Conservation (phyloP, 495 filamentous ascomycete genomes). For the Aspergillus olivimuriae region DNA sequence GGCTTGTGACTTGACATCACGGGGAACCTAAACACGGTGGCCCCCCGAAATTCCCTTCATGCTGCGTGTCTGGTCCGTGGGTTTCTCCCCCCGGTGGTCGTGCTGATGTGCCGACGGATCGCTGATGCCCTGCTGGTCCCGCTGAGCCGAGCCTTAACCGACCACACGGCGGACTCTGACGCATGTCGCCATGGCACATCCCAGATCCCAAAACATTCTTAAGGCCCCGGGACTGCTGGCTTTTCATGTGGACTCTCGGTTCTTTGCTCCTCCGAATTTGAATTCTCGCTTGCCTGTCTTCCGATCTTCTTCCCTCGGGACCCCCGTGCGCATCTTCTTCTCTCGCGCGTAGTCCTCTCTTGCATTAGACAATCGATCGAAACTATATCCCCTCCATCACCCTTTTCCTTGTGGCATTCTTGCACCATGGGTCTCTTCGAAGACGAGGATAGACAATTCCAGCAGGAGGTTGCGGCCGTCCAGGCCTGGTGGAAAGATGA, state of each 20-base stretch:
- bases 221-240: too few relatives aligned
- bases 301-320: too few relatives aligned
- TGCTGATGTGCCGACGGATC: conserved; percentile 11
- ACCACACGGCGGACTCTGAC: conserved; percentile 24
- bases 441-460: conserved; percentile 72
- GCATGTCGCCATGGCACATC: conserved; percentile 27
- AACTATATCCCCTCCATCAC: too few relatives aligned
- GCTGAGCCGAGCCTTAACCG: conserved; percentile 44
- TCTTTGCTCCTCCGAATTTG: too few relatives aligned
- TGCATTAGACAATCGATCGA: too few relatives aligned
- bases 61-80: conserved; percentile 3
- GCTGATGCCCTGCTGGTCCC: conserved; percentile 23
- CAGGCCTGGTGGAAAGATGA: conserved; percentile 92
- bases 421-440: conserved; percentile 50
- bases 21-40: conserved; percentile 9
- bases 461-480: conserved; percentile 75
- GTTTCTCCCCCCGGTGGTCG: conserved; percentile 13
- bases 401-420: background rate
- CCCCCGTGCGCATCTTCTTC: too few relatives aligned
- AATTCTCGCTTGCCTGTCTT: too few relatives aligned
- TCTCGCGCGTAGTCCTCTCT: too few relatives aligned
- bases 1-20: conserved; percentile 25
- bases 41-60: conserved; percentile 10
- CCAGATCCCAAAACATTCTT: too few relatives aligned
- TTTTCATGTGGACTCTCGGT: too few relatives aligned